phyloP scores from a whole-genome alignment of 2,329 filamentous ascomycete species.

The Microdochium paspali region DNA sequence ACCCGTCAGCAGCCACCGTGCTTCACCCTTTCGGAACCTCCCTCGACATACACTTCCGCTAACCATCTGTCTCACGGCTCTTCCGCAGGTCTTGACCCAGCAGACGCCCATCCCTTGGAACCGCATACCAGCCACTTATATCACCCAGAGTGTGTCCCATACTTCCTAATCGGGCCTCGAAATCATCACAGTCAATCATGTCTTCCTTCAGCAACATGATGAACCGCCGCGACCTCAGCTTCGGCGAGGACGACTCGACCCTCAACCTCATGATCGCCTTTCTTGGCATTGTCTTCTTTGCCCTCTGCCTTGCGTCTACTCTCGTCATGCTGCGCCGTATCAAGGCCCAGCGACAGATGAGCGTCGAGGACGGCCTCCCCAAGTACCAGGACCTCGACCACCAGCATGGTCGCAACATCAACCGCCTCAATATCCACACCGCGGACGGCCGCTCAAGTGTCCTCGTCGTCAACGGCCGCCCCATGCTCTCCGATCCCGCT shows the following conservation, averaged over 20 bases:
- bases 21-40: neutral
- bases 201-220: conserved; percentile 30
- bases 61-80: neutral
- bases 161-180: neutral
- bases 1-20: neutral
- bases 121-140: conserved; percentile 9
- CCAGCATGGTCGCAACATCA: conserved; percentile 40
- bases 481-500: conserved; percentile 65
- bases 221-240: conserved; percentile 34
- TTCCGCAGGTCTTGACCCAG: neutral
- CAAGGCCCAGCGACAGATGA: conserved; percentile 33
- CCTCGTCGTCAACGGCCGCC: conserved; percentile 64
- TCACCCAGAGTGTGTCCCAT: neutral
- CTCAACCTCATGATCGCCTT: conserved; percentile 73
- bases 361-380: conserved; percentile 49
- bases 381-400: conserved; percentile 55
- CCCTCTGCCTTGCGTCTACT: conserved; percentile 54
- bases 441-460: conserved; percentile 55
- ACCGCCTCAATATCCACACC: conserved; percentile 49
- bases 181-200: conserved; percentile 15
- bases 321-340: conserved; percentile 67
- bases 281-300: conserved; percentile 67
- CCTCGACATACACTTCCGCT: neutral
- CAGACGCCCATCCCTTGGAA: neutral
- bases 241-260: conserved; percentile 44